A percentile compares a stretch with the other conserved stretches of the same genome.
Evolutionary conservation across 1,284 basidiomycete genomes (phyloP).

Genomic region (Cryptococcus hybrid): DNA sequence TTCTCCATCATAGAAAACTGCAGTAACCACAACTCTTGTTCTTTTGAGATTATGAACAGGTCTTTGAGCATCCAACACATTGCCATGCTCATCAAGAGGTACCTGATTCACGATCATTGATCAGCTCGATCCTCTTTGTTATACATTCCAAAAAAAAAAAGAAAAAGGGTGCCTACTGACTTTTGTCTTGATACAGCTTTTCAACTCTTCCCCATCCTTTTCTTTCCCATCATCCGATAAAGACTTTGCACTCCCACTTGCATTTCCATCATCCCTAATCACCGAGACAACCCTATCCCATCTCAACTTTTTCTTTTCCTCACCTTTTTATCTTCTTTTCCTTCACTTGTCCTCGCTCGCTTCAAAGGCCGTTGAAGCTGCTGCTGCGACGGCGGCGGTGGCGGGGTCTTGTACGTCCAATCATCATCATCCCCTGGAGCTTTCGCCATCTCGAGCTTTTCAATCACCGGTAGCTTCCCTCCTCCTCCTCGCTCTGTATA

Average conservation of each 20-base stretch:
- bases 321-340: neutral
- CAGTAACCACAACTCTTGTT: conserved; percentile 70
- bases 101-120: conserved; percentile 52
- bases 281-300: conserved; percentile 68
- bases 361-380: conserved; percentile 33
- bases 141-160: neutral
- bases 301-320: conserved; percentile 60
- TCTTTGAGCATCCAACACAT: conserved; percentile 61
- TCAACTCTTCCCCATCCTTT: conserved; percentile 27
- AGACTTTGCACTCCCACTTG: neutral
- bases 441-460: conserved; percentile 34
- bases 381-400: too few species aligned
- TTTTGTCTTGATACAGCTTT: conserved; percentile 69
- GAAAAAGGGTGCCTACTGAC: conserved; percentile 47
- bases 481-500: too few species aligned
- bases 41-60: conserved; percentile 63
- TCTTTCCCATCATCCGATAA: neutral
- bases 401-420: conserved; percentile 60
- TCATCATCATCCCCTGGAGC: conserved; percentile 80
- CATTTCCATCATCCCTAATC: conserved; percentile 30
- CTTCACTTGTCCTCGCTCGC: conserved; percentile 30
- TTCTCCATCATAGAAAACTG: conserved; percentile 78
- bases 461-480: conserved; percentile 9
- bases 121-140: neutral
- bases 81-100: conserved; percentile 70